Evolutionary conservation across 306 rosid genomes (phyloP).

Genomic region (Adenanthera pavonina): DNA sequence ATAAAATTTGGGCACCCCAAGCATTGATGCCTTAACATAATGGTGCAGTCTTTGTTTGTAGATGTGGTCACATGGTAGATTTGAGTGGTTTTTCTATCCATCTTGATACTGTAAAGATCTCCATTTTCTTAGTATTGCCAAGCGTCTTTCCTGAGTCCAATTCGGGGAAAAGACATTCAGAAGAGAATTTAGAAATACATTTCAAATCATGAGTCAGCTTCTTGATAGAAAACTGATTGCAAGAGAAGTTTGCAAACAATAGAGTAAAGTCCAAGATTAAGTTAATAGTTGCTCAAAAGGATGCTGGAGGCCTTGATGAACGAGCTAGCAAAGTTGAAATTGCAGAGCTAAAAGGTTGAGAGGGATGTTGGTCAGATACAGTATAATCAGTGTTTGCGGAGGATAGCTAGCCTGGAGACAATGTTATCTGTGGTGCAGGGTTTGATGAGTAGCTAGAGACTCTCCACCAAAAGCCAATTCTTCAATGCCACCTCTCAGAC

Average conservation of each 20-base stretch:
- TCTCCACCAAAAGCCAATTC: not conserved
- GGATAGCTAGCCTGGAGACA: conserved; percentile 65
- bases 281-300: conserved; percentile 57
- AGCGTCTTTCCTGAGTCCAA: too few species aligned
- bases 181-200: too few species aligned
- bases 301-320: conserved; percentile 75
- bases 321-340: conserved; percentile 88
- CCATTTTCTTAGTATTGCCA: too few species aligned
- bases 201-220: too few species aligned
- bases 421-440: conserved; percentile 55
- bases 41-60: too few species aligned
- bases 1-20: too few species aligned
- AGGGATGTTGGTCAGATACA: conserved; percentile 72
- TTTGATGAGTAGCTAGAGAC: not conserved
- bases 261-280: conserved; percentile 64
- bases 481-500: not conserved
- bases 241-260: conserved; percentile 65
- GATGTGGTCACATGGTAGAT: too few species aligned
- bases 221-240: too few species aligned
- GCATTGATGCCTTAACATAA: too few species aligned
- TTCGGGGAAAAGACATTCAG: too few species aligned
- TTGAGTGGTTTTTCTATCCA: too few species aligned
- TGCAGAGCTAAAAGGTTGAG: conserved; percentile 57
- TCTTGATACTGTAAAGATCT: too few species aligned
- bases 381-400: conserved; percentile 66